Conservation (phyloP, 495 filamentous ascomycete genomes). For the Clohesyomyces aquaticus region DNA sequence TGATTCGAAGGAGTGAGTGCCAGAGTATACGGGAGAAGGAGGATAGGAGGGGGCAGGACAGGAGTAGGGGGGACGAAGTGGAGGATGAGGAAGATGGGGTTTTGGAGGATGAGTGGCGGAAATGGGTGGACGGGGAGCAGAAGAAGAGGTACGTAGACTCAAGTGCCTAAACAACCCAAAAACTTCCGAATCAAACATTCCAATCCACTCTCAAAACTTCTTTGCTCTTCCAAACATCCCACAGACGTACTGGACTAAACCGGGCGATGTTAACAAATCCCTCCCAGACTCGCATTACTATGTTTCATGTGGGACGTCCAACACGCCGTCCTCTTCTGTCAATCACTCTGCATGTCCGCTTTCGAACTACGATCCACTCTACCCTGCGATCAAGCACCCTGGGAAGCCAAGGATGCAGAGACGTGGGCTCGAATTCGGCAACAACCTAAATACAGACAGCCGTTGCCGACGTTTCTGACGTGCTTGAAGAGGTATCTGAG, state of each 20-base stretch:
- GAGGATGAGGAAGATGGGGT: too few relatives aligned
- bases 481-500: constrained; percentile 59
- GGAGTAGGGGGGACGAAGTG: too few relatives aligned
- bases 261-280: too few relatives aligned
- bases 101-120: constrained; percentile 52
- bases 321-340: constrained; percentile 60
- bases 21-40: too few relatives aligned
- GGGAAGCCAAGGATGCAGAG: constrained; percentile 56
- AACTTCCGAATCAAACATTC: too few relatives aligned
- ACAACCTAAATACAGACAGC: constrained; percentile 37
- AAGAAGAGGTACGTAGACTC: constrained; percentile 50
- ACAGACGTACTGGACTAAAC: too few relatives aligned
- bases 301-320: constrained; percentile 66
- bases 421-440: constrained; percentile 52
- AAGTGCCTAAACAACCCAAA: too few relatives aligned
- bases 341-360: constrained; percentile 62
- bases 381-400: constrained; percentile 53
- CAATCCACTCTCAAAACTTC: too few relatives aligned
- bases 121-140: constrained; percentile 58
- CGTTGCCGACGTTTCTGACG: constrained; percentile 50
- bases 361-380: constrained; percentile 58
- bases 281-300: constrained; percentile 53
- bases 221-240: too few relatives aligned
- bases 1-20: constrained; percentile 59
- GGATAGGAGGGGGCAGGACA: too few relatives aligned